Base-by-base conservation (phyloP, 2,329 filamentous ascomycete species). In the Alternaria incomplexa region DNA sequence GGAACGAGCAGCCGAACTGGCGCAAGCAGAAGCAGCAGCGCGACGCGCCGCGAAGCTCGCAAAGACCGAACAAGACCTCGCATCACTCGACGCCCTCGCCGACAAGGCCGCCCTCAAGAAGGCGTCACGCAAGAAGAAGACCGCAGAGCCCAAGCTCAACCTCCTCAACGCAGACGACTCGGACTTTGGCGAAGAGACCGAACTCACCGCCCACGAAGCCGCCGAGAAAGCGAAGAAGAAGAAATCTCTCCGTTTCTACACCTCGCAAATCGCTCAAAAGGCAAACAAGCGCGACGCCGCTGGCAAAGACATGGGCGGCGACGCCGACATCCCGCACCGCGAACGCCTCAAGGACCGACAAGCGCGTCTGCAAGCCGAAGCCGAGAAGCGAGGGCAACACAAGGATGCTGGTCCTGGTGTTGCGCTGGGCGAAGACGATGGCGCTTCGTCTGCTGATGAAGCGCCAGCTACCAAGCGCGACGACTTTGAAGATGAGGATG, bases 241-340 rank as follows among this genome's bases (percentile, higher is more conserved):
- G 85, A 97, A 96, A 85, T 93, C 89, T 67, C 87, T 99, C 61
- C 91, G 93, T 66, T 99, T 99, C 85, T 99, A 99, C 86, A 98
- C 96, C 3, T 97, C 94, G 4, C 96, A 99, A 79, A 96, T 99
- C 69, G 91, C 92, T 26, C 95, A 98, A 79, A 98, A 97, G 82
- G 89, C 93, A 60, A 97, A 93, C 83, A 94, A 93, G 78, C 92
- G 92, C 58, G 88, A 89, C 6, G 88, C 85, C 30, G 91, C 90
- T 43, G 90, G 91, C 45, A 88, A 89, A 64, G 89, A 92, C 61
- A 88, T 90, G 1, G 92, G 92, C 69, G 93, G 93, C 70, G 93
- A 96, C 76, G 86, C 87, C 70, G 93, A 96, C 80, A 87, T 96
- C 56, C 96, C 96, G 3, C 90, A 97, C 79, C 89, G 94, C 60